Conservation (phyloP, 345 rosid genomes). For the Jatropha curcas region DNA sequence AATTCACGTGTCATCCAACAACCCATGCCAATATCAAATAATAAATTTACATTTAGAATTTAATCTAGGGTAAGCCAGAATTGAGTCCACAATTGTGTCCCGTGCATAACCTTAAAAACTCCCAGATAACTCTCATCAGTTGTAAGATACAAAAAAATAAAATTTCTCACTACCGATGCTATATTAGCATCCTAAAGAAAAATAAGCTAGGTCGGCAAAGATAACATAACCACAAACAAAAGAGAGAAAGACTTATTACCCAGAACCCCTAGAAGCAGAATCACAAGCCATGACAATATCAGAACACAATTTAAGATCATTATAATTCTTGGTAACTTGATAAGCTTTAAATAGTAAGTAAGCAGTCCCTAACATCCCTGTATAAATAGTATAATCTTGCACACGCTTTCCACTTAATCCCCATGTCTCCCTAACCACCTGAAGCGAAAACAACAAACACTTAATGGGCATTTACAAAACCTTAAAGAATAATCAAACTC, state of each 20-base stretch:
- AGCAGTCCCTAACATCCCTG: constrained; percentile 69
- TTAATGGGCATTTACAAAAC: constrained; percentile 3
- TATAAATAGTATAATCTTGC: constrained; percentile 52
- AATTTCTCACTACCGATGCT: background rate
- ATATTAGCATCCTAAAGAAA: too few relatives aligned
- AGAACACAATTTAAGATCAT: constrained; percentile 56
- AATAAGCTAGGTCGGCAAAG: too few relatives aligned
- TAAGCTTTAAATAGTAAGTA: constrained; percentile 55
- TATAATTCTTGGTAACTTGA: constrained; percentile 43
- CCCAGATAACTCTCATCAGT: background rate
- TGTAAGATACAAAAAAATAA: background rate
- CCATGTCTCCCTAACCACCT: constrained; percentile 69
- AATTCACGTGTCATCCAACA: background rate
- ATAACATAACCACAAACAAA: background rate
- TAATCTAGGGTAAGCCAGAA: background rate
- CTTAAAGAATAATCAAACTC: background rate
- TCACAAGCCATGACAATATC: constrained; percentile 62
- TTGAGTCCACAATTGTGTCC: background rate
- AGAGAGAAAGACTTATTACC: constrained; percentile 28
- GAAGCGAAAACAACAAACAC: constrained; percentile 11
- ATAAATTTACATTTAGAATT: background rate
- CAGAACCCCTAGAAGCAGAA: constrained; percentile 54
- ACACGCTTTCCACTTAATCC: constrained; percentile 43
- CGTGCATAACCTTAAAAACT: background rate
- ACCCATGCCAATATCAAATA: background rate